A percentile compares a stretch with the other conserved stretches of the same genome.
phyloP scores from a whole-genome alignment of 75 land plant species.

The Selaginella tamariscina region DNA sequence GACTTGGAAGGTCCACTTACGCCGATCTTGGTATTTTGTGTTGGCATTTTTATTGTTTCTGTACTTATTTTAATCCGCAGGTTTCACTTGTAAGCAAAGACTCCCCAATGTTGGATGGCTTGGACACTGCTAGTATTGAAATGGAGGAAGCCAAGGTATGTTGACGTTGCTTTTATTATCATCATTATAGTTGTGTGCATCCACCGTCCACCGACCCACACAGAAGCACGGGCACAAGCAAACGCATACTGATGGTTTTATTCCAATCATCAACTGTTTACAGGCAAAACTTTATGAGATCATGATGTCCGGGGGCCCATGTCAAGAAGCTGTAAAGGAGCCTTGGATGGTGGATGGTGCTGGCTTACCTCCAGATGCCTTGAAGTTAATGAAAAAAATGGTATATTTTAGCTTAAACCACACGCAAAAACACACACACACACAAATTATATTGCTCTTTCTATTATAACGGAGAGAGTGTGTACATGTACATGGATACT shows the following conservation, averaged over 20 bases:
- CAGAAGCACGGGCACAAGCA: no score
- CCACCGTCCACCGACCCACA: no score
- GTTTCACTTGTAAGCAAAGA: constrained; percentile 99
- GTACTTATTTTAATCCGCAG: constrained; percentile 22
- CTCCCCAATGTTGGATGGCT: constrained; percentile 96
- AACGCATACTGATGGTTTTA: no score
- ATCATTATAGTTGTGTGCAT: neutral
- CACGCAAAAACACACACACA: no score
- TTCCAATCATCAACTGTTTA: no score
- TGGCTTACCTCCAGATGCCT: constrained; percentile 74
- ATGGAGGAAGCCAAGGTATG: constrained; percentile 96
- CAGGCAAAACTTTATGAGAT: constrained; percentile 85
- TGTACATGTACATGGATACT: neutral
- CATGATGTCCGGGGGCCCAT: constrained; percentile 29
- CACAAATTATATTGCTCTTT: no score
- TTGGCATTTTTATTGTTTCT: constrained; percentile 1
- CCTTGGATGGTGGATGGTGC: constrained; percentile 98
- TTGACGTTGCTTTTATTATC: neutral
- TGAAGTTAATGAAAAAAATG: constrained; percentile 59
- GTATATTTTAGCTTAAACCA: constrained; percentile 16
- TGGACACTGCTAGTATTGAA: constrained; percentile 86
- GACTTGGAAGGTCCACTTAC: constrained; percentile 94
- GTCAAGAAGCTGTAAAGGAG: constrained; percentile 14
- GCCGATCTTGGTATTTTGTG: constrained; percentile 63
- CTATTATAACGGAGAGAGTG: no score